These are phyloP conservation scores for Bretschneidera sinensis DNA, from an alignment of 345 rosid genomes.

Conservation along the genomic window DNA sequence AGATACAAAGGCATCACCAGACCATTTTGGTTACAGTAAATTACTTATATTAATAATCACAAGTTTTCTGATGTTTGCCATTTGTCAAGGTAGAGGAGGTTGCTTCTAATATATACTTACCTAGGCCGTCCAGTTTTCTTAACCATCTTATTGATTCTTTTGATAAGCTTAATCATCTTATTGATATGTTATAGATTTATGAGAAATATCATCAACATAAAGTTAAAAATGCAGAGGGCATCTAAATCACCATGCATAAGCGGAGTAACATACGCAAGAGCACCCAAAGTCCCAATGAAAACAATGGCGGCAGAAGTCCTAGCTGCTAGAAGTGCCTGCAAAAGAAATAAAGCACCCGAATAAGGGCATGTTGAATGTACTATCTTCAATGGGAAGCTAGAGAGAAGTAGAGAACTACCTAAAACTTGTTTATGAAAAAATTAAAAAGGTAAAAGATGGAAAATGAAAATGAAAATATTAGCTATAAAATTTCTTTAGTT, in stretches of 20 bases:
- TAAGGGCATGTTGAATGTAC: slow-evolving; percentile 4
- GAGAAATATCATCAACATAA: neutral
- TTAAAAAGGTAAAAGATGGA: neutral
- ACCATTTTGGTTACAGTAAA: neutral
- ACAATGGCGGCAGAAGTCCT: slow-evolving; percentile 81
- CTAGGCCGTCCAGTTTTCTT: too few species aligned
- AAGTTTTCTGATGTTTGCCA: neutral
- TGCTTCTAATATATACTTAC: too few species aligned
- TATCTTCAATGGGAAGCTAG: neutral
- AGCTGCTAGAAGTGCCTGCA: slow-evolving; percentile 95
- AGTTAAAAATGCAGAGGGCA: slow-evolving; percentile 28
- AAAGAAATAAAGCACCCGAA: slow-evolving; percentile 14
- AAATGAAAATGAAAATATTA: neutral
- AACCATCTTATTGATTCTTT: too few species aligned
- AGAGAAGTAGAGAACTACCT: neutral
- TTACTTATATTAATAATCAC: too few species aligned
- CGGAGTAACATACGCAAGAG: slow-evolving; percentile 87
- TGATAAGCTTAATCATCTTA: neutral
- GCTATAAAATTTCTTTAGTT: neutral
- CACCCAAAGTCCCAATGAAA: slow-evolving; percentile 88
- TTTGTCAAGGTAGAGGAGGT: neutral
- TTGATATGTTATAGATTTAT: too few species aligned
- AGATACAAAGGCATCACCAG: neutral
- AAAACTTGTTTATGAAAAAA: neutral
- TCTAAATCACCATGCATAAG: slow-evolving; percentile 43